Evolutionary conservation across 352 stramenopile species (phyloP).

Genomic region (Globisporangium emineosum): DNA sequence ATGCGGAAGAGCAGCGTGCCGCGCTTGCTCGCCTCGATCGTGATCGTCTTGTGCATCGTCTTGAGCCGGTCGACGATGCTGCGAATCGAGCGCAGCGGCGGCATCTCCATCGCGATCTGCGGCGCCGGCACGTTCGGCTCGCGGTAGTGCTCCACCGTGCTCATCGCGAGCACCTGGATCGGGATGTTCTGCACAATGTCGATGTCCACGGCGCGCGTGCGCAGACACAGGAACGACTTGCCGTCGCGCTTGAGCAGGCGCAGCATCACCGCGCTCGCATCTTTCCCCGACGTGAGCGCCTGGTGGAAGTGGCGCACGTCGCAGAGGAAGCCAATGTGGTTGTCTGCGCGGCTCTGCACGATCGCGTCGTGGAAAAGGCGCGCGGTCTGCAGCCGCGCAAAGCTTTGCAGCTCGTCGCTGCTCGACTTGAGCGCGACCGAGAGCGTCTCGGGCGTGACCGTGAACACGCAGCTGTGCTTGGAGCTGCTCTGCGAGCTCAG

Average conservation of each 20-base stretch:
- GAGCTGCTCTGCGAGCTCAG: slow-evolving; percentile 47
- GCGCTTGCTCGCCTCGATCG: slow-evolving; percentile 64
- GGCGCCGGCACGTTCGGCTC: slow-evolving; percentile 75
- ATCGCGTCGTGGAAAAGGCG: slow-evolving; percentile 72
- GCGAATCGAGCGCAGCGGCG: slow-evolving; percentile 54
- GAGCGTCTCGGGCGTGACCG: slow-evolving; percentile 60
- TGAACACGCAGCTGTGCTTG: slow-evolving; percentile 72
- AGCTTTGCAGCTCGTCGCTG: slow-evolving; percentile 77
- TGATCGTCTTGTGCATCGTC: slow-evolving; percentile 69
- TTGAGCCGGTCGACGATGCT: slow-evolving; percentile 76
- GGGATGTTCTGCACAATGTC: slow-evolving; percentile 85
- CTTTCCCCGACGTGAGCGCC: slow-evolving; percentile 70
- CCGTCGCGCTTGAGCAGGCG: slow-evolving; percentile 79
- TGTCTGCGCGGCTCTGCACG: slow-evolving; percentile 70
- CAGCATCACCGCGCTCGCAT: slow-evolving; percentile 77
- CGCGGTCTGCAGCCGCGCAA: slow-evolving; percentile 56
- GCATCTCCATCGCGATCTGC: slow-evolving; percentile 82
- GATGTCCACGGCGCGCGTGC: slow-evolving; percentile 74
- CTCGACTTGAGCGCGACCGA: slow-evolving; percentile 65
- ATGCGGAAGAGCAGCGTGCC: slow-evolving; percentile 72
- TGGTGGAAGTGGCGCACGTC: slow-evolving; percentile 74
- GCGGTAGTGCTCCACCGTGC: slow-evolving; percentile 61
- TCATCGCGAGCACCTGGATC: slow-evolving; percentile 78
- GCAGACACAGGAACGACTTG: slow-evolving; percentile 68
- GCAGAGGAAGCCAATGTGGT: slow-evolving; percentile 80